These are phyloP conservation scores for Lindgomyces ingoldianus DNA, from an alignment of 495 filamentous ascomycete genomes.

Conservation along the genomic window DNA sequence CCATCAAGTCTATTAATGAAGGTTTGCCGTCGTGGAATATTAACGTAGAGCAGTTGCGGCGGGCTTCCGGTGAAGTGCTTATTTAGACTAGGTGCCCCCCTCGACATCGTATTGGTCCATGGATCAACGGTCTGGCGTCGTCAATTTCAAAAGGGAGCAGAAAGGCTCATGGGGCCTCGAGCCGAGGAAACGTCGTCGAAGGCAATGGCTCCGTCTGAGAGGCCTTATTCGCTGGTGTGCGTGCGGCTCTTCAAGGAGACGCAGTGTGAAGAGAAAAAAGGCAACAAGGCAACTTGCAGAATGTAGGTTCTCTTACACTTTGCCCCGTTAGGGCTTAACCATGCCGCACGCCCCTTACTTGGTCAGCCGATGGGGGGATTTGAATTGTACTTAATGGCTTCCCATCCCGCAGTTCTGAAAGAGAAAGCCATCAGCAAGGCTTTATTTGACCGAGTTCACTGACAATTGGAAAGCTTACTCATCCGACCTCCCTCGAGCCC, in stretches of 20 bases:
- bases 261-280: not conserved
- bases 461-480: constrained; percentile 33
- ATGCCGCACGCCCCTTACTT: not conserved
- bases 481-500: constrained; percentile 4
- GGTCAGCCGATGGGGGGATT: constrained; percentile 18
- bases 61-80: constrained; percentile 26
- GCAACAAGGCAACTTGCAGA: constrained; percentile 24
- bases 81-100: constrained; percentile 6
- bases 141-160: constrained; percentile 3
- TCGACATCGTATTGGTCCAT: constrained; percentile 12
- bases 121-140: constrained; percentile 4
- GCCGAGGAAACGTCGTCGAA: constrained; percentile 11
- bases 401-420: constrained; percentile 15
- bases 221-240: constrained; percentile 7
- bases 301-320: not conserved
- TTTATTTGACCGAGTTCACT: constrained; percentile 6
- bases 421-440: constrained; percentile 8
- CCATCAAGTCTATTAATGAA: not conserved
- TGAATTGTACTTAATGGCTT: constrained; percentile 31
- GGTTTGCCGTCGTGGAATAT: not conserved
- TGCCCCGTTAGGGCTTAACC: not conserved
- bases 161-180: not conserved
- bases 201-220: not conserved
- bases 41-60: not conserved
- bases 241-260: constrained; percentile 1